Evolutionary conservation across 1,284 basidiomycete species (phyloP), one percentile per base, ranked within the genome.

Genomic region (Leucoagaricus sp.): DNA sequence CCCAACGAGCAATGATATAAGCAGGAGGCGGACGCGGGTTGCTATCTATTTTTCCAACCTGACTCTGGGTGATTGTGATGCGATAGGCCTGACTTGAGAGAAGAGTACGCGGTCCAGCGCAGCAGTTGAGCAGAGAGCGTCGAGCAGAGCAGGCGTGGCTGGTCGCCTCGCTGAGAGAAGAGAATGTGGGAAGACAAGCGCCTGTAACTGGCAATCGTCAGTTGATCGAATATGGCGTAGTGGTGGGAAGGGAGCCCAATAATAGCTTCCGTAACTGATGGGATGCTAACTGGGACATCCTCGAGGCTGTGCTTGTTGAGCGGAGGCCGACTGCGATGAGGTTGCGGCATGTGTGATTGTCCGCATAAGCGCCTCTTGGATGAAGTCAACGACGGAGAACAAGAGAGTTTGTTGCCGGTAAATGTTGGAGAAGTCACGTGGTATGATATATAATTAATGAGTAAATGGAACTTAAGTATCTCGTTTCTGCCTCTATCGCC

Each of bases 41-140:
- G 12, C 46, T 48, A 33, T 48, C 46, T 48, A 45, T 45, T 23
- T 45, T 45, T 45, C n/a, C n/a, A n/a, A n/a, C n/a, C n/a, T n/a
- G n/a, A n/a, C n/a, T n/a, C n/a, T n/a, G n/a, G n/a, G n/a, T 44
- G 10, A 21, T 8, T 6, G 21, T 44, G 41, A 21, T 44, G 19
- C 6, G 2, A 25, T 17, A 13, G 19, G 21, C n/a, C n/a, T n/a
- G n/a, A n/a, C n/a, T n/a, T n/a, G n/a, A n/a, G n/a, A n/a, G n/a
- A n/a, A n/a, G n/a, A n/a, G n/a, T n/a, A 23, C 13, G 23, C 25
- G 28, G 10, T 28, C 15, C 15, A 29, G 23, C 15, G 15, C 44
- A 26, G 44, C 23, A 2, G 44, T 12, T 3, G 44, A n/a, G 13
- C 15, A 28, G 23, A 28, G 26, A 5, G 44, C 6, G 44, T 12